phyloP scores from a whole-genome alignment of 441 rosid species.

The Gossypium davidsonii region DNA sequence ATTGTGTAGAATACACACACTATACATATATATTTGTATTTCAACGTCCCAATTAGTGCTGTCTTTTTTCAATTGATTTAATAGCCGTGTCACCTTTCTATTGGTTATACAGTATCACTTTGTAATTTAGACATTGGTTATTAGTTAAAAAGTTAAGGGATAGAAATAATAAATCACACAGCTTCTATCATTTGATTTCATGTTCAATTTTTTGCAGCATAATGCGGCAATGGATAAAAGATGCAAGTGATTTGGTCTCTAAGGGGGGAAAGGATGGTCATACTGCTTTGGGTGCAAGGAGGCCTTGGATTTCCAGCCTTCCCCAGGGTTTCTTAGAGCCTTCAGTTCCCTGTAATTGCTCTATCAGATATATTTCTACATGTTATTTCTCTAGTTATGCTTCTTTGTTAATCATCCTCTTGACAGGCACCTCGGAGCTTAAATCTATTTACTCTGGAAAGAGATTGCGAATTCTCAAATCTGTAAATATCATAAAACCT shows the following conservation, averaged over 20 bases:
- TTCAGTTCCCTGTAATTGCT: constrained; percentile 56
- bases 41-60: neutral
- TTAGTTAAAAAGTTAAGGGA: neutral
- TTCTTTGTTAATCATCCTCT: constrained; percentile 20
- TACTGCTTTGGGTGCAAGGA: constrained; percentile 42
- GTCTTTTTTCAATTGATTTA: neutral
- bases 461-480: constrained; percentile 19
- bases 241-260: constrained; percentile 54
- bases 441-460: constrained; percentile 26
- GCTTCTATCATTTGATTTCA: constrained; percentile 1
- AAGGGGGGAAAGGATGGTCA: constrained; percentile 45
- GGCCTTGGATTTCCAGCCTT: constrained; percentile 32
- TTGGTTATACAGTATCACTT: neutral
- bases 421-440: constrained; percentile 44
- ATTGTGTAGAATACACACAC: neutral
- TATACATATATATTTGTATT: neutral
- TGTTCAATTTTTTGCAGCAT: constrained; percentile 37
- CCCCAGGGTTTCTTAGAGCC: constrained; percentile 44
- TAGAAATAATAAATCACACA: neutral
- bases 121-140: neutral
- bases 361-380: neutral
- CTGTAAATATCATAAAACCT: constrained; percentile 25
- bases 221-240: constrained; percentile 43
- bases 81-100: neutral
- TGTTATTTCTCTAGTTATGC: constrained; percentile 10